phyloP scores from a whole-genome alignment of 192 early-diverging fungal species.

The Chytriomyces sp. region DNA sequence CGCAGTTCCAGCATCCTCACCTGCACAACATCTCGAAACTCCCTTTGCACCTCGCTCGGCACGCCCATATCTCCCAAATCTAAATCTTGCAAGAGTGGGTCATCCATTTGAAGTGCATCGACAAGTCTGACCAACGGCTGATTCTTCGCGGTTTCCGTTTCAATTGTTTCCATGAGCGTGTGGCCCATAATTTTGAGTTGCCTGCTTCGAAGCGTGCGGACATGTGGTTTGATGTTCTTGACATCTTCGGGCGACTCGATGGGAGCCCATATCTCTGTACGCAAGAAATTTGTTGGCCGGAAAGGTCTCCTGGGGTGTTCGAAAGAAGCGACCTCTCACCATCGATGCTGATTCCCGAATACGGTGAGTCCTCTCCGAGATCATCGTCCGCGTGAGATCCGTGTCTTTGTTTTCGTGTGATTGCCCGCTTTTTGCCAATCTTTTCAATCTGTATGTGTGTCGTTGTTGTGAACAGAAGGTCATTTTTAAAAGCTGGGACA shows the following conservation, averaged over 20 bases:
- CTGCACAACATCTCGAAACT: slow-evolving; percentile 39
- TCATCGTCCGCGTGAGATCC: background rate
- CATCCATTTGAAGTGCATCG: slow-evolving; percentile 36
- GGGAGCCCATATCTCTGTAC: slow-evolving; percentile 45
- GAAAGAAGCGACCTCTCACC: slow-evolving; percentile 9
- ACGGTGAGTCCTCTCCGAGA: slow-evolving; percentile 33
- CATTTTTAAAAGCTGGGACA: background rate
- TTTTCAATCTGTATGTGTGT: slow-evolving; percentile 27
- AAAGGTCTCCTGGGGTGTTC: background rate
- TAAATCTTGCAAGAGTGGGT: slow-evolving; percentile 33
- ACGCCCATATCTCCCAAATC: slow-evolving; percentile 31
- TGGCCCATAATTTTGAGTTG: slow-evolving; percentile 62
- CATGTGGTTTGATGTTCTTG: slow-evolving; percentile 55
- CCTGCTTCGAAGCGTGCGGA: slow-evolving; percentile 60
- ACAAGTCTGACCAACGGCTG: slow-evolving; percentile 29
- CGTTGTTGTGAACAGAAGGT: slow-evolving; percentile 2
- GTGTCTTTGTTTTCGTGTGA: slow-evolving; percentile 6
- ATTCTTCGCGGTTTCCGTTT: slow-evolving; percentile 57
- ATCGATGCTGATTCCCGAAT: slow-evolving; percentile 39
- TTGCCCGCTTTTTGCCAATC: slow-evolving; percentile 26
- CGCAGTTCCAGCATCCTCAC: slow-evolving; percentile 1
- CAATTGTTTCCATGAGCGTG: slow-evolving; percentile 69
- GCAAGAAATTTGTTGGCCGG: background rate
- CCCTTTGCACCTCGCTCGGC: slow-evolving; percentile 23
- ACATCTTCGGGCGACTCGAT: slow-evolving; percentile 68